phyloP scores from a whole-genome alignment of 1,139 yeast species.

The Suzukiozyma palmioleophila region DNA sequence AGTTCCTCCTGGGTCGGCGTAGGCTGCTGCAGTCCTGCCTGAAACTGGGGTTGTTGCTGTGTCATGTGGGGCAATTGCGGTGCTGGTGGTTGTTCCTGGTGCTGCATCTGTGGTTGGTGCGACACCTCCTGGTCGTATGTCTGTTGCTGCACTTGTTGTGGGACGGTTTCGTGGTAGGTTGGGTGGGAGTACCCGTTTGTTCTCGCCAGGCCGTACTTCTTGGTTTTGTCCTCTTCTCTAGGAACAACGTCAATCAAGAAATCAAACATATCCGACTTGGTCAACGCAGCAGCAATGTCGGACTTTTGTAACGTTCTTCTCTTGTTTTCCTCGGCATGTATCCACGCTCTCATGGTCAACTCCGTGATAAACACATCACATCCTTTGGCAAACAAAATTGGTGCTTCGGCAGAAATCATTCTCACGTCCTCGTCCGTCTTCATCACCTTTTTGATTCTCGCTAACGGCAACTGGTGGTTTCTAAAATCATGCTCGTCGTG shows the following conservation, averaged over 20 bases:
- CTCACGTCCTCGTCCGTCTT: constrained; percentile 96
- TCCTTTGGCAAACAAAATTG: constrained; percentile 93
- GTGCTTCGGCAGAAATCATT: constrained; percentile 98
- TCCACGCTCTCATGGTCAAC: constrained; percentile 97
- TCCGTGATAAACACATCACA: constrained; percentile 96
- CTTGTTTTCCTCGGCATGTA: constrained; percentile 94
- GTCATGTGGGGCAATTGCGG: constrained; percentile 2
- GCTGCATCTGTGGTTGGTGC: constrained; percentile 6
- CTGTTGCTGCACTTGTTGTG: constrained; percentile 8
- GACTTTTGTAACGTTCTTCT: constrained; percentile 89
- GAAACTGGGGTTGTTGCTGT: constrained; percentile 5
- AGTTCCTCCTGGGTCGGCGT: constrained; percentile 4
- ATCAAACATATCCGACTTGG: constrained; percentile 95
- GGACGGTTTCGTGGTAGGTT: constrained; percentile 5
- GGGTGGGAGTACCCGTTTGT: constrained; percentile 11
- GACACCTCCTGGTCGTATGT: constrained; percentile 8
- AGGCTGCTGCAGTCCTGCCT: constrained; percentile 6
- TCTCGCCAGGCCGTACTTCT: constrained; percentile 24
- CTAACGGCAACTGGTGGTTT: constrained; percentile 89
- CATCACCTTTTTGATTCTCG: constrained; percentile 94
- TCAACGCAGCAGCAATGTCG: constrained; percentile 93
- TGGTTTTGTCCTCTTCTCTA: constrained; percentile 64
- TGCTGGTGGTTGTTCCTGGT: constrained; percentile 6
- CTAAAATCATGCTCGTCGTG: constrained; percentile 88
- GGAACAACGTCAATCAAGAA: constrained; percentile 95